Conservation (phyloP, 139 green algal species). For the Mesotaenium endlicherianum region DNA sequence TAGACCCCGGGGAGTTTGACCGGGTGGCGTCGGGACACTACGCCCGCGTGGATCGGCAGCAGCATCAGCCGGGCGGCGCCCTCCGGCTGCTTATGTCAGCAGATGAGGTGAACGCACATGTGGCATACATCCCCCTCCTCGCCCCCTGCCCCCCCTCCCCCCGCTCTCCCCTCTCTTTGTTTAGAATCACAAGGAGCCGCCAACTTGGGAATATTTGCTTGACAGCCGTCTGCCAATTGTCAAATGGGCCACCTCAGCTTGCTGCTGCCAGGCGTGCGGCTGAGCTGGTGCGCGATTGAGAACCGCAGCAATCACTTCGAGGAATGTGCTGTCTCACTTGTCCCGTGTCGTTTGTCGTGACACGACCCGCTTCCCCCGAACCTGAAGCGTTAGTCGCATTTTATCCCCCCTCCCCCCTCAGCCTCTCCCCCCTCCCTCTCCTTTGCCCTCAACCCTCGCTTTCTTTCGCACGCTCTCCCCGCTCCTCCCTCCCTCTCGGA, state of each 20-base stretch:
- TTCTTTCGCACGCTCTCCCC: neutral
- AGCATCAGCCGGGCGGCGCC: neutral
- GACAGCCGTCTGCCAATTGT: neutral
- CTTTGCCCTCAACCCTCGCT: neutral
- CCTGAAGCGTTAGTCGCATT: too few relatives aligned
- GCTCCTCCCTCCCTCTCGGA: neutral
- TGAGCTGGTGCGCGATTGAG: neutral
- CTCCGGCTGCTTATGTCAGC: constrained; percentile 15
- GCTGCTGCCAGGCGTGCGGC: neutral
- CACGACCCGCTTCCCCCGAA: neutral
- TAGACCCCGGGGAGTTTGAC: constrained; percentile 45
- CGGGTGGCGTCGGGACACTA: constrained; percentile 52
- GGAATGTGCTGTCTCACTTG: neutral
- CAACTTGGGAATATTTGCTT: neutral
- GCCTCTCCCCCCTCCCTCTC: neutral
- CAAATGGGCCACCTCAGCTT: neutral
- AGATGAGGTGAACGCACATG: constrained; percentile 25
- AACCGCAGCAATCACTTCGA: neutral
- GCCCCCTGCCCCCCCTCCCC: neutral
- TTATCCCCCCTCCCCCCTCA: neutral
- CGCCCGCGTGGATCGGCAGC: constrained; percentile 11
- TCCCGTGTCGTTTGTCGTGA: neutral
- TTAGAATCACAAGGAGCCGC: neutral
- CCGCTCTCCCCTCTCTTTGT: neutral
- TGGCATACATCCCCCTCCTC: neutral